These are phyloP conservation scores for Chamaenerion angustifolium DNA, from an alignment of 345 rosid genomes.

Conservation along the genomic window DNA sequence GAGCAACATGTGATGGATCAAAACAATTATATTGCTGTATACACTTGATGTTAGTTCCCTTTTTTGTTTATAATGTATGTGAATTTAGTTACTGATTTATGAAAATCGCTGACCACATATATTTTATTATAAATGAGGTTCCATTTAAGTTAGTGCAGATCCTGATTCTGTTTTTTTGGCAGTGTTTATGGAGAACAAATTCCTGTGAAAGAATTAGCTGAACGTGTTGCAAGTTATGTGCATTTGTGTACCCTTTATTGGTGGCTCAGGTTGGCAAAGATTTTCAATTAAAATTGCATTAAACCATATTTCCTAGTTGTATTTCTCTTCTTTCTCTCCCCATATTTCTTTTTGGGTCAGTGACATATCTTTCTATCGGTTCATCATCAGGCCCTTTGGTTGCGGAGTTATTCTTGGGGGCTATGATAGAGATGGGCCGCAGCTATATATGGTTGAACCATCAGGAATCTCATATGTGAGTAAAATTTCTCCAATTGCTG, in stretches of 20 bases:
- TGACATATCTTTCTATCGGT: slow-evolving; percentile 1
- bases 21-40: no score
- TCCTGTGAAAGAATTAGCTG: slow-evolving; percentile 91
- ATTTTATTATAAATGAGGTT: not conserved
- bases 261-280: slow-evolving; percentile 77
- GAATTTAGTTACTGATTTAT: no score
- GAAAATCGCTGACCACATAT: no score
- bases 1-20: no score
- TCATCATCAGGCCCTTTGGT: slow-evolving; percentile 68
- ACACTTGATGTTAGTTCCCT: no score
- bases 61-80: no score
- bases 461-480: slow-evolving; percentile 93
- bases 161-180: slow-evolving; percentile 5
- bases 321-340: no score
- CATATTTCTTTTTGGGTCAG: not conserved
- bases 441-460: slow-evolving; percentile 87
- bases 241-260: slow-evolving; percentile 96
- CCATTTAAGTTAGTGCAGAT: not conserved
- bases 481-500: slow-evolving; percentile 6
- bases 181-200: slow-evolving; percentile 83
- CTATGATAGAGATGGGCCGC: slow-evolving; percentile 96
- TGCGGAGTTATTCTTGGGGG: slow-evolving; percentile 97
- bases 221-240: slow-evolving; percentile 92
- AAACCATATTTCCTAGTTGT: no score
- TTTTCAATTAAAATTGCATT: not conserved